Conservation (phyloP, 1,139 yeast species). For the Blastobotrys malaysiensis region DNA sequence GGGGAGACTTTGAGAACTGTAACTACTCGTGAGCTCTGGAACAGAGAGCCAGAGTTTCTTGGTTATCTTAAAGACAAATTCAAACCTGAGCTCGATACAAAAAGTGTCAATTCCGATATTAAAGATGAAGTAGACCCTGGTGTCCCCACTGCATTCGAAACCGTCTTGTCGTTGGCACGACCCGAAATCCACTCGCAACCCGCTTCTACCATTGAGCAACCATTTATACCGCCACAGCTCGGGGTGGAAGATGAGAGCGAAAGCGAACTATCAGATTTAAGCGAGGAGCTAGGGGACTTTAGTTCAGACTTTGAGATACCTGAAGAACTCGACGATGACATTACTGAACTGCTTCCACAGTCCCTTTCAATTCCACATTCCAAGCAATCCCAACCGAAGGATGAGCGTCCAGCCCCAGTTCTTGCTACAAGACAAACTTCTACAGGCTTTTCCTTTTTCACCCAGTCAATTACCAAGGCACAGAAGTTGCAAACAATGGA, state of each 20-base stretch:
- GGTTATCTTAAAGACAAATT: neutral
- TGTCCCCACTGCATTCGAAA: slow-evolving; percentile 26
- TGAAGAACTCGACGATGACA: neutral
- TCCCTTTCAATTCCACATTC: neutral
- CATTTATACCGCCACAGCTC: neutral
- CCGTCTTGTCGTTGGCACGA: slow-evolving; percentile 11
- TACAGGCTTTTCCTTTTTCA: neutral
- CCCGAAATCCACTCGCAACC: neutral
- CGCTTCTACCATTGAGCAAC: neutral
- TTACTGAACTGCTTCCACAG: neutral
- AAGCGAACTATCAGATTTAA: neutral
- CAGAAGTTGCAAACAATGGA: neutral
- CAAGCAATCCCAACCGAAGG: neutral
- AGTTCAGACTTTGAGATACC: neutral
- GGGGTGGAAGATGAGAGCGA: neutral
- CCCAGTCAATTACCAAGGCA: neutral
- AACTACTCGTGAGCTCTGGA: neutral
- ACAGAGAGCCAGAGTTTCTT: neutral
- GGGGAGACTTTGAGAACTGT: neutral
- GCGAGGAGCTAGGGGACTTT: neutral
- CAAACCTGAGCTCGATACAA: neutral
- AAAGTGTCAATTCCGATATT: neutral
- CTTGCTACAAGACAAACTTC: neutral
- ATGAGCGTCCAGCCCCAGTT: neutral
- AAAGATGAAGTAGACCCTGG: neutral